Conservation (phyloP, 805 yeast species). For the Millerago galiae region DNA sequence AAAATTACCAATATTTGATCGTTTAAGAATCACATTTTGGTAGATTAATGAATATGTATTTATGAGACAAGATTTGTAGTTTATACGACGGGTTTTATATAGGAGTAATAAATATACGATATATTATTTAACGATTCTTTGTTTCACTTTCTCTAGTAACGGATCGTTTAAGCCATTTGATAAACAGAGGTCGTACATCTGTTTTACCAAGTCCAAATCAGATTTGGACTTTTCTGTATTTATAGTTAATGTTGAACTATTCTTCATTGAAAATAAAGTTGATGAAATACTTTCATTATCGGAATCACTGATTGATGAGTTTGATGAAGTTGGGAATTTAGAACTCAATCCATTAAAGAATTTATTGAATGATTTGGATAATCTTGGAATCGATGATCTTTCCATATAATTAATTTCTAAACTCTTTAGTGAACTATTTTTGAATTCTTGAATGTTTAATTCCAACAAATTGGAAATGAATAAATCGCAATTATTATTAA, state of each 20-base stretch:
- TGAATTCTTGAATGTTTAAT: conserved; percentile 13
- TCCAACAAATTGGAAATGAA: conserved; percentile 27
- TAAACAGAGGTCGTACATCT: conserved; percentile 19
- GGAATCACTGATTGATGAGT: conserved; percentile 8
- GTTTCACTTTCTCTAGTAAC: conserved; percentile 15
- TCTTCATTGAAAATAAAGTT: conserved; percentile 11
- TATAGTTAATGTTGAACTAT: conserved; percentile 13
- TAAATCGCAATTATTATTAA: conserved; percentile 29
- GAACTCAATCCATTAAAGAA: conserved; percentile 6
- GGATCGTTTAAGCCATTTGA: conserved; percentile 17
- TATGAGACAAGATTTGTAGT: not conserved
- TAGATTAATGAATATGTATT: conserved; percentile 3
- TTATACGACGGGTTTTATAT: too few species aligned
- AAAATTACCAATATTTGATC: conserved; percentile 76
- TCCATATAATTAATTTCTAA: conserved; percentile 8
- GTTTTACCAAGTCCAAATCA: conserved; percentile 17
- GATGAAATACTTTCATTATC: conserved; percentile 8
- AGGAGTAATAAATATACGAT: too few species aligned
- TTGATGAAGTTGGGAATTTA: conserved; percentile 7
- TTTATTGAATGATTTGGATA: conserved; percentile 4
- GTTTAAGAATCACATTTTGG: conserved; percentile 52
- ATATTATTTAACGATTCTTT: conserved; percentile 6
- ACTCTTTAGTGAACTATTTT: conserved; percentile 1
- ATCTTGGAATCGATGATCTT: not conserved
- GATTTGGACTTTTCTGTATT: not conserved